Evolutionary conservation across 1,139 yeast species (phyloP), one percentile per base, ranked within the genome.

Genomic region (Candida sp.): DNA sequence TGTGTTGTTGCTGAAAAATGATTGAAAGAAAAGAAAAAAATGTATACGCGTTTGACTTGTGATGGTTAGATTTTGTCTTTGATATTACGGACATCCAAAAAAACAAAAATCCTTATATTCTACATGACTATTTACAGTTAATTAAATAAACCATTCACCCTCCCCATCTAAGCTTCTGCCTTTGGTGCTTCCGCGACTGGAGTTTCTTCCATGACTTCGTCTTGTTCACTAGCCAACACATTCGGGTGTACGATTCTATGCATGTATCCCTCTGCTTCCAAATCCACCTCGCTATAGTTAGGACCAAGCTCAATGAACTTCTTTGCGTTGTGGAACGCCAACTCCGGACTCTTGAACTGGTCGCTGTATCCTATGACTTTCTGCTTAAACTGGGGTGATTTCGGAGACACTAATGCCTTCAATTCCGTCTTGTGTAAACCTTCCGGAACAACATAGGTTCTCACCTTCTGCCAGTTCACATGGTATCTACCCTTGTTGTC

Each of bases 401-500:
- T 85, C 25, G 88, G 77, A 3, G 80, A 75, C 5, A 92, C 96
- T 54, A 91, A 78, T 3, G 98, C 92, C 63, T 83, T 87, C 59
- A 93, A 76, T 50, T 77, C 68, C 7, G 75, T 67, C 31, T 66
- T 63, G 47, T 68, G 63, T 55, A 79, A 64, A 34, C 75, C 77
- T 2, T 77, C 72, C 3, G 99, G 99, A 7, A 86, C 92, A 3
- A 90, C 96, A 69, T 88, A 94, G 0, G 98, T 92, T 63, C 98
- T 81, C 32, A 93, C 99, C 65, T 88, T 91, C 40, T 73, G 70
- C 91, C 96, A 94, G 72, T 90, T 81, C 57, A 94, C 81, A 12
- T 83, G 77, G 68, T 90, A 96, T 35, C 83, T 81, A 49, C 97
- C 98, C 57, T 79, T 79, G 35, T 78, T 76, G 51, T 96, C 88